Evolutionary conservation across 169 alveolate species (phyloP).

Genomic region (Cryptosporidium tyzzeri): DNA sequence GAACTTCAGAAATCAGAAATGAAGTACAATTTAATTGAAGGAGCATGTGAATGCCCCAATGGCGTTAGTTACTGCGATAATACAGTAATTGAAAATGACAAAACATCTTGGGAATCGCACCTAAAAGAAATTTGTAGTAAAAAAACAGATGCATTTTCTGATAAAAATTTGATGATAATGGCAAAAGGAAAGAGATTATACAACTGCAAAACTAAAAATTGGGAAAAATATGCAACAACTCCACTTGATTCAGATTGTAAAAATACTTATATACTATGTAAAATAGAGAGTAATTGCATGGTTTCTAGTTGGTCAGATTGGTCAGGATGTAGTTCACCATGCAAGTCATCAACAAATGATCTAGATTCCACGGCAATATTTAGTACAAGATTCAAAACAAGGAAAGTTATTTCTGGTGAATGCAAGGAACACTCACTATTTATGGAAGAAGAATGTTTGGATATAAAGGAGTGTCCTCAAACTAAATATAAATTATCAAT

Average conservation of each 20-base stretch:
- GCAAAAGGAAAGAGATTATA: conserved; percentile 12
- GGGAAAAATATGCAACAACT: conserved; percentile 8
- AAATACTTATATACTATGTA: conserved; percentile 22
- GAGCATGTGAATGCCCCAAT: conserved; percentile 41
- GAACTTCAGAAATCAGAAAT: conserved; percentile 12
- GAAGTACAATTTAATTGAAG: not conserved
- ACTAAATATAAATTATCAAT: not conserved
- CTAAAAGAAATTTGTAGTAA: conserved; percentile 16
- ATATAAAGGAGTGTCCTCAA: conserved; percentile 22
- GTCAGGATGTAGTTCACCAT: conserved; percentile 57
- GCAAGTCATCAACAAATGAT: not conserved
- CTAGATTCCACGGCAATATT: not conserved
- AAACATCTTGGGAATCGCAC: conserved; percentile 41
- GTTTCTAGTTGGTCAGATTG: conserved; percentile 42
- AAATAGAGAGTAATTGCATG: conserved; percentile 19
- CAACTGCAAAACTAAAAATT: conserved; percentile 37
- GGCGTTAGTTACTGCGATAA: conserved; percentile 26
- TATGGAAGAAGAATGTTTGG: conserved; percentile 24
- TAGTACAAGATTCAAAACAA: conserved; percentile 28
- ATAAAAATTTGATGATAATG: conserved; percentile 1
- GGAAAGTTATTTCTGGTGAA: conserved; percentile 1
- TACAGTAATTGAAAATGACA: conserved; percentile 14
- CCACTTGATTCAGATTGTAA: not conserved
- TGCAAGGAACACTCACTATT: conserved; percentile 19
- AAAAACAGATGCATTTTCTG: not conserved